Percentiles rank a stretch among this genome's conserved stretches.
Evolutionary conservation across 2,329 filamentous ascomycete genomes (phyloP).

Genomic region (Pseudonectria buxi): DNA sequence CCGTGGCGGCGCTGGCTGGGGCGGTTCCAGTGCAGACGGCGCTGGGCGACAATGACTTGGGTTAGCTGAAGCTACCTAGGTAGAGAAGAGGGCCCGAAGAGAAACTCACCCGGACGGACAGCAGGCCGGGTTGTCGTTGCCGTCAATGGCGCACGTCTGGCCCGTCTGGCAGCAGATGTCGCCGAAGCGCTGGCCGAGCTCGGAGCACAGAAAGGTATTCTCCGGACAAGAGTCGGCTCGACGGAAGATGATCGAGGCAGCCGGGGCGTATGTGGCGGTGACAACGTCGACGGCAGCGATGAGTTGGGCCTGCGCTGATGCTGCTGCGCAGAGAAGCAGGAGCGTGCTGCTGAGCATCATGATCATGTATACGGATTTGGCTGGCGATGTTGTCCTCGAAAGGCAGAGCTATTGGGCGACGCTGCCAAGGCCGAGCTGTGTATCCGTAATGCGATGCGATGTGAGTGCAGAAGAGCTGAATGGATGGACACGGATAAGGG

Average conservation of each 20-base stretch:
- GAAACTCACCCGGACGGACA: conserved; percentile 44
- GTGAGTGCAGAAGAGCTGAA: too few relatives aligned
- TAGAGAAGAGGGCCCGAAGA: neutral
- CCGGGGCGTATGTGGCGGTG: conserved; percentile 15
- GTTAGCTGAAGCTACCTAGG: too few relatives aligned
- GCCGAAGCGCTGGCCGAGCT: conserved; percentile 38
- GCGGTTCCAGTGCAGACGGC: conserved; percentile 51
- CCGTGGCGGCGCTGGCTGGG: conserved; percentile 32
- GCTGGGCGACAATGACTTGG: conserved; percentile 32
- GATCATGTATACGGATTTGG: neutral
- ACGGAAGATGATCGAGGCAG: conserved; percentile 16
- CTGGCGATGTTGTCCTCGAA: neutral
- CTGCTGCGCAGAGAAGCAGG: neutral
- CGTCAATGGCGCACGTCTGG: conserved; percentile 44
- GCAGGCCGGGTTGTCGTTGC: conserved; percentile 43
- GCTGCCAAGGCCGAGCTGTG: neutral
- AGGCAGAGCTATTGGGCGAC: neutral
- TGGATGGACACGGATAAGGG: too few relatives aligned
- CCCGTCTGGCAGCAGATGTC: conserved; percentile 46
- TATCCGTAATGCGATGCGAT: neutral
- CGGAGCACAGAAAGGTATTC: conserved; percentile 45
- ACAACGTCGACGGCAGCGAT: too few relatives aligned
- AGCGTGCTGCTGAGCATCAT: conserved; percentile 14
- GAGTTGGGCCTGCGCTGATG: neutral
- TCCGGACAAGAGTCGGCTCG: conserved; percentile 36